Percentiles rank a stretch among this genome's conserved stretches.
These are phyloP conservation scores for Penicillium rolfsii DNA, from an alignment of 2,329 filamentous ascomycete species.

Conservation along the genomic window DNA sequence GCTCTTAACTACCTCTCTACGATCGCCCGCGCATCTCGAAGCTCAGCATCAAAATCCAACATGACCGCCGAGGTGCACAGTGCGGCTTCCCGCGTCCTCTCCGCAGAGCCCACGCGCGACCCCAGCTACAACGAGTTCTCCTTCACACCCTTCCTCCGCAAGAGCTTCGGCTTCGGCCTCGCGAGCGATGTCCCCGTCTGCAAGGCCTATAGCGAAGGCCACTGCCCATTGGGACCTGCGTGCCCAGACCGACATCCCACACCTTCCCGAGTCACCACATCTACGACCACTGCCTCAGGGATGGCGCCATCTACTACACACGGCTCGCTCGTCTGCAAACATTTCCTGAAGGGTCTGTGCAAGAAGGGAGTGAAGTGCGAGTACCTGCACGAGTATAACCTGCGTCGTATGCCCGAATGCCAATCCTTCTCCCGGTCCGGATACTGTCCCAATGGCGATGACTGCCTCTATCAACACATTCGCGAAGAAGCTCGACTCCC, in stretches of 20 bases:
- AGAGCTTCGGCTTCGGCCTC: constrained; percentile 82
- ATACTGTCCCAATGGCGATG: constrained; percentile 95
- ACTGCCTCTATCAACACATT: constrained; percentile 91
- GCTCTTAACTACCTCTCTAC: background rate
- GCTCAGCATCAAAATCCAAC: constrained; percentile 9
- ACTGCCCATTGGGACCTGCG: constrained; percentile 80
- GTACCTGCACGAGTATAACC: constrained; percentile 97
- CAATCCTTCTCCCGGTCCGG: constrained; percentile 93
- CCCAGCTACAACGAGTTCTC: constrained; percentile 68
- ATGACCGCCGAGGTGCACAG: constrained; percentile 43
- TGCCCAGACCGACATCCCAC: constrained; percentile 82
- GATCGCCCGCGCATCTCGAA: background rate
- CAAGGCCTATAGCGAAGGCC: constrained; percentile 80
- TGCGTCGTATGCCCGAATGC: constrained; percentile 97
- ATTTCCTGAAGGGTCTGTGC: constrained; percentile 95
- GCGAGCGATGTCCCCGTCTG: constrained; percentile 78
- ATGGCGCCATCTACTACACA: constrained; percentile 47
- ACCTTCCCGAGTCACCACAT: constrained; percentile 49
- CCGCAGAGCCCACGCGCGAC: constrained; percentile 41
- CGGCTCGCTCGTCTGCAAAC: constrained; percentile 85
- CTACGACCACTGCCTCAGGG: constrained; percentile 48
- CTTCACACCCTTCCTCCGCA: constrained; percentile 82
- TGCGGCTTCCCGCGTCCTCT: constrained; percentile 40
- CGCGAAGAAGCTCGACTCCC: constrained; percentile 78
- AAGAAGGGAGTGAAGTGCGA: constrained; percentile 98